Percentiles rank a stretch among this genome's conserved stretches.
Evolutionary conservation across 805 yeast genomes (phyloP).

Genomic region (Pichia californica): DNA sequence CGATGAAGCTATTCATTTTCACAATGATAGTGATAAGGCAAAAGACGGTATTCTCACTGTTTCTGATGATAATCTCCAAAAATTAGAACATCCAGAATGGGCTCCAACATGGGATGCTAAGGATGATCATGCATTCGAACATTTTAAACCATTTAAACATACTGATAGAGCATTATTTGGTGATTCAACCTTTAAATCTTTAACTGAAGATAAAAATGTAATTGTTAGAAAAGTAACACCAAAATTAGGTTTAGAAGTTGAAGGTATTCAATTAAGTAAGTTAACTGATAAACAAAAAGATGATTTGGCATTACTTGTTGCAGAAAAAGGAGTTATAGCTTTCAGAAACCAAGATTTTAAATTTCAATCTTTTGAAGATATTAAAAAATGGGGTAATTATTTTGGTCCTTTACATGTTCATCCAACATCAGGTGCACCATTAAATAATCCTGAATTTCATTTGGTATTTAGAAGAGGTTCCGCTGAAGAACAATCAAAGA

Average conservation of each 20-base stretch:
- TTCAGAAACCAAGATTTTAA: conserved; percentile 65
- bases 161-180: conserved; percentile 62
- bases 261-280: conserved; percentile 52
- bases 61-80: conserved; percentile 7
- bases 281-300: conserved; percentile 51
- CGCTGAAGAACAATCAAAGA: conserved; percentile 32
- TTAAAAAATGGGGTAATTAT: conserved; percentile 48
- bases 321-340: conserved; percentile 64
- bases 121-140: conserved; percentile 17
- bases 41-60: conserved; percentile 11
- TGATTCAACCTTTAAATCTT: conserved; percentile 47
- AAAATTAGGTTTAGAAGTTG: conserved; percentile 60
- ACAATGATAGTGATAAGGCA: conserved; percentile 10
- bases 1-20: conserved; percentile 12
- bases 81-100: conserved; percentile 12
- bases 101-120: conserved; percentile 16
- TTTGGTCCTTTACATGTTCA: conserved; percentile 71
- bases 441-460: conserved; percentile 52
- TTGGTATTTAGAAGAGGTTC: conserved; percentile 48
- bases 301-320: conserved; percentile 63
- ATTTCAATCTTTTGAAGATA: conserved; percentile 43
- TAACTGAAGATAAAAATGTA: conserved; percentile 32
- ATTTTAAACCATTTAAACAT: conserved; percentile 49
- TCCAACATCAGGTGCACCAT: conserved; percentile 70
- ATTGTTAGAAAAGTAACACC: conserved; percentile 48